Base-by-base conservation (phyloP, 164 flowering plant genomes). In the Piper longum region DNA sequence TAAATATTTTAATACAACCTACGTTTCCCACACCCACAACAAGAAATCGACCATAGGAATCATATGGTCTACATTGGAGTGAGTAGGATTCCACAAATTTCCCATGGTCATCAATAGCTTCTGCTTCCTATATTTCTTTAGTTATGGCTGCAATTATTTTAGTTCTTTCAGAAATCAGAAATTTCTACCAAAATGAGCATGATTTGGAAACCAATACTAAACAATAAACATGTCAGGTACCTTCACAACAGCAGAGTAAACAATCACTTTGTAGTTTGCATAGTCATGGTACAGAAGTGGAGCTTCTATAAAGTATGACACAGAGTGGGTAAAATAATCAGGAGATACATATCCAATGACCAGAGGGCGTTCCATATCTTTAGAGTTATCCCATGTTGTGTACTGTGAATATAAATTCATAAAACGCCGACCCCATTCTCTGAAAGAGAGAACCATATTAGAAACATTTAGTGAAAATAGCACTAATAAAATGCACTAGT, bases 231-330 rank as follows among this genome's bases (percentile, higher is more conserved):
- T 55, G 1, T 13, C 9, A 5, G 52, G 52, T 85, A 95, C 99
- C 99, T 95, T 95, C 62, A 95, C 95, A 69, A 95, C 99, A 2
- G 96, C 97, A 19, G 99, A 95, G 78, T 95, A 95, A 58, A 95
- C 91, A 39, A 95, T 86, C 62, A 95, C 97, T 75, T 85, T 85
- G 82, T 80, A 95, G n/a, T 82, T 86, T 69, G 76, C 64, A 70
- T 86, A 83, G 65, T 95, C 86, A 74, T 95, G 99, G 79, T 82
- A 76, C 36, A 71, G 61, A 52, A 95, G 89, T 12, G 99, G 99
- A 14, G 96, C 99, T 76, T 95, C 99, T 70, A 95, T 78, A 70
- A 95, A 95, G 73, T 95, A 95, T 61, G 99, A 95, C 64, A 95
- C 99, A 60, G 99, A 95, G 75, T 95, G 99, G 63, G 99, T 95